phyloP scores from a whole-genome alignment of 805 yeast species.

The Ogataea minuta region DNA sequence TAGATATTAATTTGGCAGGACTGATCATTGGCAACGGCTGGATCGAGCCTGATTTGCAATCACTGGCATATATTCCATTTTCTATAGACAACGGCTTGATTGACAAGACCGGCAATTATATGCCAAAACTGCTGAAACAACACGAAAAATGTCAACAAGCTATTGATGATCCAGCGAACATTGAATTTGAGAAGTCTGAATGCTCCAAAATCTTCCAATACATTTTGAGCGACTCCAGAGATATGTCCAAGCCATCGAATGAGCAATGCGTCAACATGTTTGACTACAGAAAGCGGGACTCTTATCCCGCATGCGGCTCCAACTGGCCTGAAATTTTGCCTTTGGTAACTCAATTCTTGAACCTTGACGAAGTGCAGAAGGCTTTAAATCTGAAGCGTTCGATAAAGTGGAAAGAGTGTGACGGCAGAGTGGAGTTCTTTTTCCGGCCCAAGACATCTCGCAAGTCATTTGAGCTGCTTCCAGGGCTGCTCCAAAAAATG shows the following conservation, averaged over 20 bases:
- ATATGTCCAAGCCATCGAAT: constrained; percentile 27
- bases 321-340: constrained; percentile 80
- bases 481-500: constrained; percentile 54
- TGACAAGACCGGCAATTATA: constrained; percentile 36
- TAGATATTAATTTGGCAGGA: constrained; percentile 52
- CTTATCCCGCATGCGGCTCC: constrained; percentile 84
- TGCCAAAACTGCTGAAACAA: constrained; percentile 41
- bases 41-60: constrained; percentile 86
- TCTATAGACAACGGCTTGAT: constrained; percentile 59
- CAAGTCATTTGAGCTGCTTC: constrained; percentile 68
- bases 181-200: constrained; percentile 26
- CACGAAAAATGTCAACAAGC: constrained; percentile 63
- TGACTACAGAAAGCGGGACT: constrained; percentile 67
- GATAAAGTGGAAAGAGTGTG: constrained; percentile 75
- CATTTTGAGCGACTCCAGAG: constrained; percentile 36
- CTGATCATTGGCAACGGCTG: constrained; percentile 89
- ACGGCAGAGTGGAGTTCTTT: constrained; percentile 49
- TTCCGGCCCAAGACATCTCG: constrained; percentile 51
- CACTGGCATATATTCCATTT: constrained; percentile 75
- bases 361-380: constrained; percentile 41
- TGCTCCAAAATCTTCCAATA: constrained; percentile 44
- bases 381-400: constrained; percentile 48
- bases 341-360: constrained; percentile 50
- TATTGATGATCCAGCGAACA: constrained; percentile 33
- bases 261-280: constrained; percentile 78